Percentiles rank a stretch among this genome's conserved stretches.
Conservation (phyloP, 371 early-diverging fungal genomes). For the Rhizopus microsporus region DNA sequence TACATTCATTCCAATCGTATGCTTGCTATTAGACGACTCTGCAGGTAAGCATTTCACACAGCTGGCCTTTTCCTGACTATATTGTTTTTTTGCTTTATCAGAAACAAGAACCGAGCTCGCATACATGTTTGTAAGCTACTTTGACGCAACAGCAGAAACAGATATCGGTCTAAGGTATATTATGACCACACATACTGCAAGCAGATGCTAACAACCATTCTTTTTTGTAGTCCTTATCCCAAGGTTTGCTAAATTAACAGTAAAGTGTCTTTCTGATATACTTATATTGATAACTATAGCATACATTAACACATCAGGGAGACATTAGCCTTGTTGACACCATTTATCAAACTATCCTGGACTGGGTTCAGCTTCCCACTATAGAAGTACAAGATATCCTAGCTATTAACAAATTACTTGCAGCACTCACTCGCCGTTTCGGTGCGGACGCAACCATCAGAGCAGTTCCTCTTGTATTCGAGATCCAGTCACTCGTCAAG, state of each 20-base stretch:
- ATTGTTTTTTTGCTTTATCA: background rate
- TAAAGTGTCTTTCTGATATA: background rate
- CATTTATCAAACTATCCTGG: conserved; percentile 56
- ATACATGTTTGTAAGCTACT: conserved; percentile 29
- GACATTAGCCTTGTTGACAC: conserved; percentile 55
- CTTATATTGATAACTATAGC: conserved; percentile 11
- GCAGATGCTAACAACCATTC: conserved; percentile 10
- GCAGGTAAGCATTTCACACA: conserved; percentile 19
- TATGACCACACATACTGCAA: conserved; percentile 1
- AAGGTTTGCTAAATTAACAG: conserved; percentile 13
- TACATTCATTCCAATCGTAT: conserved; percentile 43
- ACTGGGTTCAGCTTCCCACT: conserved; percentile 53
- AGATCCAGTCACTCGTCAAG: conserved; percentile 50
- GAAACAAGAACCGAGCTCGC: conserved; percentile 44
- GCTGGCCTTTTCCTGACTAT: too few relatives aligned
- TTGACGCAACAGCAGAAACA: conserved; percentile 37
- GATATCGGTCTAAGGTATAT: conserved; percentile 28
- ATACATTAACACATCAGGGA: conserved; percentile 35
- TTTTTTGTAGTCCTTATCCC: conserved; percentile 29
- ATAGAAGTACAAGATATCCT: conserved; percentile 63
- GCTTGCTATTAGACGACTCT: conserved; percentile 30
- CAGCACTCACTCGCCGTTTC: conserved; percentile 56
- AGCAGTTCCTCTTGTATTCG: conserved; percentile 65
- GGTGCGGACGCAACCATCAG: conserved; percentile 63
- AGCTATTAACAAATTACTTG: conserved; percentile 53